These are phyloP conservation scores for Lyophyllum shimeji DNA, from an alignment of 768 basidiomycete genomes.

Conservation along the genomic window DNA sequence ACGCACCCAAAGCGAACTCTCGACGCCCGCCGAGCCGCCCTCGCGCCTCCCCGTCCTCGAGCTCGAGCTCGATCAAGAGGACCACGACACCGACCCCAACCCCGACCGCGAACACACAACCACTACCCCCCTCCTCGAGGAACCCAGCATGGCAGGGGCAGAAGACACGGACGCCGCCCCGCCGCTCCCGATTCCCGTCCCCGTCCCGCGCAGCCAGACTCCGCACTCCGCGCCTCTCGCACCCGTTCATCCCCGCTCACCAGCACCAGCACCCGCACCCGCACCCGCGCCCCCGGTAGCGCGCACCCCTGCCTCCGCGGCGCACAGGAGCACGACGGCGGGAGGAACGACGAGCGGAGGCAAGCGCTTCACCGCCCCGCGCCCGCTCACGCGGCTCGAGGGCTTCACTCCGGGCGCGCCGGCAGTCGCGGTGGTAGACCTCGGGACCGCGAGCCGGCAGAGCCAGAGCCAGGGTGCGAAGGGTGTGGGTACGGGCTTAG, in stretches of 20 bases:
- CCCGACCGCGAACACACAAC: neutral
- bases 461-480: no score
- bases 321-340: no score
- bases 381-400: slow-evolving; percentile 5
- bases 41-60: neutral
- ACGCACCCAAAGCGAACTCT: neutral
- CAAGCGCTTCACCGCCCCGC: slow-evolving; percentile 9
- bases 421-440: slow-evolving; percentile 12
- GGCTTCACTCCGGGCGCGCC: neutral
- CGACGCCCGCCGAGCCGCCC: neutral
- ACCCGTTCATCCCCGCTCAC: neutral
- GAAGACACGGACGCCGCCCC: neutral
- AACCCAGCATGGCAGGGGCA: neutral
- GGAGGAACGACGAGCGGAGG: no score
- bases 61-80: neutral
- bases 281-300: neutral
- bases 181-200: slow-evolving; percentile 11
- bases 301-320: no score
- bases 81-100: neutral
- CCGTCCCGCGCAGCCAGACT: slow-evolving; percentile 9
- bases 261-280: neutral
- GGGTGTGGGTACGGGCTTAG: neutral
- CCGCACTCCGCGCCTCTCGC: neutral
- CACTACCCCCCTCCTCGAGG: neutral
- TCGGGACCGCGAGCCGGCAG: slow-evolving; percentile 3